phyloP scores from a whole-genome alignment of 139 green algal genomes.

The Chlorella sp. region DNA sequence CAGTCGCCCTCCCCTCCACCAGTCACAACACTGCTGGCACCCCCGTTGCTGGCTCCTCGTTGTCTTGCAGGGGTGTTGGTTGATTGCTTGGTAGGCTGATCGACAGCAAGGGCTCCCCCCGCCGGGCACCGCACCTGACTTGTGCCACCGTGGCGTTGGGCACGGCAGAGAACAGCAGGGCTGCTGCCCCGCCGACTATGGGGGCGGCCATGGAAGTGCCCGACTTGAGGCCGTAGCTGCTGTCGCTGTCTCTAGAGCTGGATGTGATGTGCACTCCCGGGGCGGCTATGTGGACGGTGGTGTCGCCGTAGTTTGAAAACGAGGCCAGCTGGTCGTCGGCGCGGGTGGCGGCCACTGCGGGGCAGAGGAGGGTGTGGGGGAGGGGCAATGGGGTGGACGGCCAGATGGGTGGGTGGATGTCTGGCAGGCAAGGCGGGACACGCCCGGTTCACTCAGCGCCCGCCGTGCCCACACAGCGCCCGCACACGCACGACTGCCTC shows the following conservation, averaged over 20 bases:
- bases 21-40: too few relatives aligned
- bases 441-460: background rate
- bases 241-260: background rate
- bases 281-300: background rate
- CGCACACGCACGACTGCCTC: background rate
- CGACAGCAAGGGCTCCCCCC: too few relatives aligned
- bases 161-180: conserved; percentile 7
- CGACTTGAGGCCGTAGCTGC: background rate
- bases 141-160: background rate
- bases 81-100: too few relatives aligned
- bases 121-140: background rate
- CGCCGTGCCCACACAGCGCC: too few relatives aligned
- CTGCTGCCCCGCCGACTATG: background rate
- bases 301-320: background rate
- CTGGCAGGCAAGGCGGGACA: background rate
- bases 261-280: background rate
- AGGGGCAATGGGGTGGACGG: background rate
- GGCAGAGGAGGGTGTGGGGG: background rate
- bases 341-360: background rate
- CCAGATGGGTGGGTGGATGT: background rate
- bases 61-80: too few relatives aligned
- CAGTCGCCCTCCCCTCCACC: too few relatives aligned
- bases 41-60: too few relatives aligned
- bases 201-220: conserved; percentile 1
- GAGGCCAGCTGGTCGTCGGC: conserved; percentile 2